phyloP scores from a whole-genome alignment of 1,139 yeast genomes.

The Geotrichum klebahnii region DNA sequence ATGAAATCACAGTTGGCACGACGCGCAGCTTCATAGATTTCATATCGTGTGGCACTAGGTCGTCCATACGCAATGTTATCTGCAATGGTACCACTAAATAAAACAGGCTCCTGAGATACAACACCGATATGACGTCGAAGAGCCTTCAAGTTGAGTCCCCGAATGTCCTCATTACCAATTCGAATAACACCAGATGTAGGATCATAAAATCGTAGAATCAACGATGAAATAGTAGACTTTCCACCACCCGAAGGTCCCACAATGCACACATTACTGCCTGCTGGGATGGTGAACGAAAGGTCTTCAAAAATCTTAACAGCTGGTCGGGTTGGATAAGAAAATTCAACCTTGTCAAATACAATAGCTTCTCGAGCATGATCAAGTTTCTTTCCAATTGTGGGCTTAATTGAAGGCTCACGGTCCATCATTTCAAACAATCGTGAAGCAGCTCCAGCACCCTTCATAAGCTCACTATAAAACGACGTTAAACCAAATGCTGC shows the following conservation, averaged over 20 bases:
- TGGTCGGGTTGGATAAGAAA: conserved; percentile 85
- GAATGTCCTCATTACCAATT: conserved; percentile 67
- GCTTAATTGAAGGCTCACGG: conserved; percentile 62
- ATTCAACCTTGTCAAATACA: conserved; percentile 60
- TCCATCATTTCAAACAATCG: conserved; percentile 84
- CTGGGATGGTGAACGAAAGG: conserved; percentile 60
- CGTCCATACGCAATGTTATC: conserved; percentile 81
- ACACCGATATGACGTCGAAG: conserved; percentile 73
- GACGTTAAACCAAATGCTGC: conserved; percentile 87
- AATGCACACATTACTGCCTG: conserved; percentile 86
- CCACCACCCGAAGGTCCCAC: conserved; percentile 98
- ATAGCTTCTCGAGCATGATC: conserved; percentile 50
- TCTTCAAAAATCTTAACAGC: conserved; percentile 63
- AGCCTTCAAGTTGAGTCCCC: conserved; percentile 65
- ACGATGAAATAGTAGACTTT: conserved; percentile 81
- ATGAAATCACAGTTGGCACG: conserved; percentile 81
- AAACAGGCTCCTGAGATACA: conserved; percentile 91
- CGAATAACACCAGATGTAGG: conserved; percentile 62
- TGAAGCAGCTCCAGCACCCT: conserved; percentile 95
- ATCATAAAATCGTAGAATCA: conserved; percentile 76
- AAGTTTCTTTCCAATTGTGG: conserved; percentile 54
- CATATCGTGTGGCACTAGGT: conserved; percentile 54
- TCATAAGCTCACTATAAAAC: conserved; percentile 90
- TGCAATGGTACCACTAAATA: conserved; percentile 82
- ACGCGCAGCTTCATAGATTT: conserved; percentile 65